A percentile compares a stretch with the other conserved stretches of the same genome.
These are phyloP conservation scores for Daldinia bambusicola DNA, from an alignment of 495 filamentous ascomycete species.

Conservation along the genomic window DNA sequence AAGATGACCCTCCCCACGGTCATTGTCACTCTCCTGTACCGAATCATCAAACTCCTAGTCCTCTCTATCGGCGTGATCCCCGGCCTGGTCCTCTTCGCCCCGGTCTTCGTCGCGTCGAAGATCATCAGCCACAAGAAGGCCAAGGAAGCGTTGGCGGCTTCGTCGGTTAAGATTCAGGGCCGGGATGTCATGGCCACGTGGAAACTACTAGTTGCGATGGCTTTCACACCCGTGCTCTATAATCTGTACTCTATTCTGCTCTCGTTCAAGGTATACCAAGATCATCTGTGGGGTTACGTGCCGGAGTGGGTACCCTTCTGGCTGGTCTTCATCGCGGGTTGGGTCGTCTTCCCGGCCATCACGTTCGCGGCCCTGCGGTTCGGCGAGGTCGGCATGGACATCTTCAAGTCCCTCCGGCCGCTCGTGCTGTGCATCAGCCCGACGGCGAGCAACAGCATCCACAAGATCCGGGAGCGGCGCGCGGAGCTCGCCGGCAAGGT, in stretches of 20 bases:
- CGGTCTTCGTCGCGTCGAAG: slow-evolving; percentile 91
- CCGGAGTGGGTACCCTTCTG: slow-evolving; percentile 84
- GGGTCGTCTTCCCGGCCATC: slow-evolving; percentile 85
- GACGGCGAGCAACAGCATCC: slow-evolving; percentile 81
- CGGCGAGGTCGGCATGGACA: slow-evolving; percentile 98
- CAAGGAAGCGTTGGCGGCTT: slow-evolving; percentile 87
- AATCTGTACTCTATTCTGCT: slow-evolving; percentile 78
- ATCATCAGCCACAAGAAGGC: slow-evolving; percentile 92
- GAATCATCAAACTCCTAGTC: slow-evolving; percentile 76
- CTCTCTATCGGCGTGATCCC: slow-evolving; percentile 86
- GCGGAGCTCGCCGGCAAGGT: slow-evolving; percentile 81
- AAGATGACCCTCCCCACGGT: slow-evolving; percentile 81
- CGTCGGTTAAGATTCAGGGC: slow-evolving; percentile 92
- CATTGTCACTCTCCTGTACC: slow-evolving; percentile 80
- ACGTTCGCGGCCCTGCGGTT: slow-evolving; percentile 95
- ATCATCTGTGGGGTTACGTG: slow-evolving; percentile 81
- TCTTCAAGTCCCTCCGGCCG: slow-evolving; percentile 91
- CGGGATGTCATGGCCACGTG: slow-evolving; percentile 97
- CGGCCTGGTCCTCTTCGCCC: slow-evolving; percentile 85
- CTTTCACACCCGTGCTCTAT: slow-evolving; percentile 87
- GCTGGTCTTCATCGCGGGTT: slow-evolving; percentile 74
- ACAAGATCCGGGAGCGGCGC: slow-evolving; percentile 78
- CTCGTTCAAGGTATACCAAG: slow-evolving; percentile 80
- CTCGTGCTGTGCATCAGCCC: slow-evolving; percentile 90
- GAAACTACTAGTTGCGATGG: slow-evolving; percentile 94